phyloP scores from a whole-genome alignment of 148 eudicot genomes.

The Vaccinium corymbosum region DNA sequence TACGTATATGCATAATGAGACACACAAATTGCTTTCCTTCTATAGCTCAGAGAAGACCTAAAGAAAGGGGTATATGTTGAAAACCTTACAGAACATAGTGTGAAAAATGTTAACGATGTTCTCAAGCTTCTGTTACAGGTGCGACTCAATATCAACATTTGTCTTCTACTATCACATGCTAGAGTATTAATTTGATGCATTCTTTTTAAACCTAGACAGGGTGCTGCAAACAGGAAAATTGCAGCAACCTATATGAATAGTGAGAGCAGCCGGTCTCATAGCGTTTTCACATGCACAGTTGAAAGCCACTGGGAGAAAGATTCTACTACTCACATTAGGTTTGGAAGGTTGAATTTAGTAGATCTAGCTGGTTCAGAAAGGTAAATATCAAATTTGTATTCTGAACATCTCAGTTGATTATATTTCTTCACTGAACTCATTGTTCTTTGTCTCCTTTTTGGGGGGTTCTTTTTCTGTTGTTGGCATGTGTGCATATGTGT shows the following conservation, averaged over 20 bases:
- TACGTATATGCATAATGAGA: background rate
- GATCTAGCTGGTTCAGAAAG: slow-evolving; percentile 79
- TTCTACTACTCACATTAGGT: slow-evolving; percentile 53
- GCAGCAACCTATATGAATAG: slow-evolving; percentile 72
- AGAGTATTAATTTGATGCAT: background rate
- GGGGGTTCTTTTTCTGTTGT: background rate
- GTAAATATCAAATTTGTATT: slow-evolving; percentile 21
- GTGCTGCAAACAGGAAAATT: slow-evolving; percentile 66
- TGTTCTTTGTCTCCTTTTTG: background rate
- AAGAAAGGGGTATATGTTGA: slow-evolving; percentile 70
- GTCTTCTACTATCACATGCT: slow-evolving; percentile 8
- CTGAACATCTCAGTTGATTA: slow-evolving; percentile 13
- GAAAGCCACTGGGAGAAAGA: slow-evolving; percentile 73
- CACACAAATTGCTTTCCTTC: slow-evolving; percentile 10
- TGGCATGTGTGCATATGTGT: background rate
- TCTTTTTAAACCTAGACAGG: slow-evolving; percentile 31
- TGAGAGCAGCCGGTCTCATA: slow-evolving; percentile 73
- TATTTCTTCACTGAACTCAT: background rate
- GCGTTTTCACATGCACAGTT: slow-evolving; percentile 67
- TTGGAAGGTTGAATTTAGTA: slow-evolving; percentile 62
- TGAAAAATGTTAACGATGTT: slow-evolving; percentile 50
- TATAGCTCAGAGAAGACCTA: slow-evolving; percentile 61
- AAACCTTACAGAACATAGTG: slow-evolving; percentile 50
- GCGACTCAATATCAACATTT: slow-evolving; percentile 17
- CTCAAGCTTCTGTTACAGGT: slow-evolving; percentile 60